Evolutionary conservation across 2,329 filamentous ascomycete species (phyloP), one percentile per base, ranked within the genome.

Genomic region (Hymenoscyphus occultus): DNA sequence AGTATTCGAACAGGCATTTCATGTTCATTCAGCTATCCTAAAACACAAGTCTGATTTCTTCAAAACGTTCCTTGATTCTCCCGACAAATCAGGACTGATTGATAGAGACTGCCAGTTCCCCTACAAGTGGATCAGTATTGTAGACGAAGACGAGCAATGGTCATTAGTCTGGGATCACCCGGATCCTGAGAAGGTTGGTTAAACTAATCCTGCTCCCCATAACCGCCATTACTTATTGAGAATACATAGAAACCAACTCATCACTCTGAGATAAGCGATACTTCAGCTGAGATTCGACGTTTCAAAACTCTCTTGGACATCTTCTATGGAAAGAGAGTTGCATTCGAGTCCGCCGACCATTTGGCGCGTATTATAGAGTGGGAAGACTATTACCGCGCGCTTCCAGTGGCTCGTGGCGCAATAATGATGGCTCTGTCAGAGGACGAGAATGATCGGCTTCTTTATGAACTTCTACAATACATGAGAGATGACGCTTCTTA

Each of bases 1-100:
- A 19, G 54, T 64, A 4, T 64, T 64, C 31, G 28, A 48, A n/a
- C 39, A 59, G n/a, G 16, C 12, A 13, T 64, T 64, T 22, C 63
- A 57, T 16, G 45, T 32, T n/a, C 45, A 60, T 28, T 64, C 63
- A 12, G 22, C 19, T 2, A 35, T 60, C 22, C 59, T 61, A 6
- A 64, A 61, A 39, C 39, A 56, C 1, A 39, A 56, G 3, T 61
- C 45, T 3, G 59, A 32, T 5, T 64, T 61, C n/a, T 64, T 64
- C 45, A 40, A 35, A 10, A 45, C 42, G 22, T 64, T 60, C 12
- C 54, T 64, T 6, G 63, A 64, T 14, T 60, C 64, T 7, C 56
- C 60, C 5, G 59, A 65, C 28, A 61, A 64, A 51, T 10, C 32
- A 5, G 3, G n/a, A 4, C 16, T 5, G 22, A 9, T 39, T 56